A percentile compares a stretch with the other conserved stretches of the same genome.
phyloP scores from a whole-genome alignment of 352 stramenopile genomes.

The Hyaloperonospora brassicae region DNA sequence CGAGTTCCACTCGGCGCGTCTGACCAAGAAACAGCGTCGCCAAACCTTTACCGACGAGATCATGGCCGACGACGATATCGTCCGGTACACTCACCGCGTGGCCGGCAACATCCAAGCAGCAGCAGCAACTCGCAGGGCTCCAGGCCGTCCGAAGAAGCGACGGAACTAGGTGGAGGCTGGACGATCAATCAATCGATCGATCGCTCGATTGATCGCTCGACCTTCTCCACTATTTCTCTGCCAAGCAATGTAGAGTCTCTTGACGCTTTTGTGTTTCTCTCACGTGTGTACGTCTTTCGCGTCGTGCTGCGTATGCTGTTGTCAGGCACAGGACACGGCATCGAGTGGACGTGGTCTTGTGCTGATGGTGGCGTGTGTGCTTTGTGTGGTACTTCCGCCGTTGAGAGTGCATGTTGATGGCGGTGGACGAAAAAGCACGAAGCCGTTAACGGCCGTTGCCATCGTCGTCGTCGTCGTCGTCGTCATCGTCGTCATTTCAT shows the following conservation, averaged over 20 bases:
- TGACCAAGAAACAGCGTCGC: slow-evolving; percentile 89
- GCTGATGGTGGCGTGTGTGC: too few relatives aligned
- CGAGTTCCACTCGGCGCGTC: slow-evolving; percentile 85
- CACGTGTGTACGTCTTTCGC: neutral
- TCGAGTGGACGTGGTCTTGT: too few relatives aligned
- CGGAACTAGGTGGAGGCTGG: slow-evolving; percentile 14
- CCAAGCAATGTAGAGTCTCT: slow-evolving; percentile 16
- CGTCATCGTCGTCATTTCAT: too few relatives aligned
- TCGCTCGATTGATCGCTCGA: neutral
- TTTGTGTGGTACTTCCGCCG: too few relatives aligned
- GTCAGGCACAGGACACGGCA: too few relatives aligned
- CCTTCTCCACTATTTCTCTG: neutral
- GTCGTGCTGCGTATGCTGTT: too few relatives aligned
- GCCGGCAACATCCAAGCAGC: slow-evolving; percentile 64
- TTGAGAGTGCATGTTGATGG: too few relatives aligned
- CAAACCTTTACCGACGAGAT: slow-evolving; percentile 92
- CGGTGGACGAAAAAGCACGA: too few relatives aligned
- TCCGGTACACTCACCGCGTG: slow-evolving; percentile 83
- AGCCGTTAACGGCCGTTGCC: neutral
- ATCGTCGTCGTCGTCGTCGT: slow-evolving; percentile 15
- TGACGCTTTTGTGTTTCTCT: neutral
- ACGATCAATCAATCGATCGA: too few relatives aligned
- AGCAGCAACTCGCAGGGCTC: slow-evolving; percentile 32
- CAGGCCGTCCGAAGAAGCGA: slow-evolving; percentile 37
- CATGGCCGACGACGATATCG: slow-evolving; percentile 83